Conservation (phyloP, 2,329 filamentous ascomycete species). For the Aspergillus fijiensis region DNA sequence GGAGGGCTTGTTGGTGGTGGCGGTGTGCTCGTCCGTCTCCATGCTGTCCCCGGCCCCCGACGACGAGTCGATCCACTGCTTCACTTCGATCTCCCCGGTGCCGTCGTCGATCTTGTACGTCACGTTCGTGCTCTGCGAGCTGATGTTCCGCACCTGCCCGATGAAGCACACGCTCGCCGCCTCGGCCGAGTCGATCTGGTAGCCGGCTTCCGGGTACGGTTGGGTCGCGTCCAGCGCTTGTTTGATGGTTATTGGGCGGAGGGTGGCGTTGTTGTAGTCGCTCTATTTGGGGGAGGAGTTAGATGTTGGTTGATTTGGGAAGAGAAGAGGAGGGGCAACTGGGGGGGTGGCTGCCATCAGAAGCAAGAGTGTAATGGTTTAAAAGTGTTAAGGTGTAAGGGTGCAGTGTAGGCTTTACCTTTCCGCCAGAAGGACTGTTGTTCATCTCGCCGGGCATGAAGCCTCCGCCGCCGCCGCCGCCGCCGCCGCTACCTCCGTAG, state of each 20-base stretch:
- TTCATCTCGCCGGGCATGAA: conserved; percentile 57
- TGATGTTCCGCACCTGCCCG: conserved; percentile 85
- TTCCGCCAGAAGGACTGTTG: conserved; percentile 45
- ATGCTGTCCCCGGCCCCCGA: conserved; percentile 43
- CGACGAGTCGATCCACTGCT: conserved; percentile 47
- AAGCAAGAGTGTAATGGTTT: no score
- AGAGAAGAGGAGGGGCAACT: background rate
- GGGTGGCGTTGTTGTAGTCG: conserved; percentile 72
- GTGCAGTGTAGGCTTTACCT: conserved; percentile 27
- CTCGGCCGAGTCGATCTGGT: conserved; percentile 76
- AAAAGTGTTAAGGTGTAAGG: no score
- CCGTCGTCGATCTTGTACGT: conserved; percentile 95
- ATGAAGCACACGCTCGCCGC: conserved; percentile 80
- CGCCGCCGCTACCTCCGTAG: conserved; percentile 56
- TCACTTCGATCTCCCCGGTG: conserved; percentile 83
- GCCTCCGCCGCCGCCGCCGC: conserved; percentile 52
- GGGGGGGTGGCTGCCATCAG: no score
- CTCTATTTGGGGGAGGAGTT: conserved; percentile 9
- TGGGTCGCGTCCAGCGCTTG: conserved; percentile 83
- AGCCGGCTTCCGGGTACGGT: conserved; percentile 70
- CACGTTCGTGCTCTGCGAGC: conserved; percentile 82
- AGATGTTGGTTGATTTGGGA: conserved; percentile 6
- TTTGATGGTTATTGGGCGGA: conserved; percentile 93
- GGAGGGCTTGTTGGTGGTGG: conserved; percentile 31
- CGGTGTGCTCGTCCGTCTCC: conserved; percentile 44